Evolutionary conservation across 1,139 yeast species (phyloP), one percentile per base, ranked within the genome.

Genomic region (Protomyces macrosporus): DNA sequence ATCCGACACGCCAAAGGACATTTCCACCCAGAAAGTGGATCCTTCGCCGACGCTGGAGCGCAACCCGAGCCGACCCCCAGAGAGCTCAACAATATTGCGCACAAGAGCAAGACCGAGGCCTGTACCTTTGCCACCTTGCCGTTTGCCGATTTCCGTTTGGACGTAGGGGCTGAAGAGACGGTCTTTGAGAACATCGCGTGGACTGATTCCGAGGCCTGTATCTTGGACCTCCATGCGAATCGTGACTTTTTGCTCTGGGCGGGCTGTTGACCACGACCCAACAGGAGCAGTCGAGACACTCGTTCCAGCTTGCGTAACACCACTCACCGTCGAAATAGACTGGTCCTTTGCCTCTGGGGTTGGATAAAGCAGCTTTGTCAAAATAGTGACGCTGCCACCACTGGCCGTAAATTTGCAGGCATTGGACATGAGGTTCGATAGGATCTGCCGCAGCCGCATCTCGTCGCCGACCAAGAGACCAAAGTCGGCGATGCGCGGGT

Each of bases 321-420:
- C 23, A 33, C 36, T 50, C 6, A n/a, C 37, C 7, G n/a, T n/a
- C 7, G 53, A 50, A n/a, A 33, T n/a, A 7, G 53, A 33, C 6
- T 16, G 14, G 14, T 35, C 33, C 3, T 42, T 37, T 16, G 37
- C 16, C n/a, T 59, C 56, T 33, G 33, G 32, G 12, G 39, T 48
- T 6, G 63, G 58, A 12, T 40, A n/a, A 3, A 45, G 23, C 34
- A 60, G 33, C 39, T 48, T 53, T 16, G 63, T 60, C 12, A 45
- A 30, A 10, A 60, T 32, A 6, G 53, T 53, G 30, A 60, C 63
- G 32, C 39, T 23, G 7, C 63, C 88, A 60, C 96, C 96, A 66
- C 82, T 79, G 69, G 85, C 88, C 5, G 96, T 88, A 72, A 88
- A 88, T 74, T 88, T 88, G 69, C 89, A 88, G 42, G 96, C 96